Evolutionary conservation across 768 basidiomycete species (phyloP), one percentile per base, ranked within the genome.

Genomic region (Sistotremastrum suecicum): DNA sequence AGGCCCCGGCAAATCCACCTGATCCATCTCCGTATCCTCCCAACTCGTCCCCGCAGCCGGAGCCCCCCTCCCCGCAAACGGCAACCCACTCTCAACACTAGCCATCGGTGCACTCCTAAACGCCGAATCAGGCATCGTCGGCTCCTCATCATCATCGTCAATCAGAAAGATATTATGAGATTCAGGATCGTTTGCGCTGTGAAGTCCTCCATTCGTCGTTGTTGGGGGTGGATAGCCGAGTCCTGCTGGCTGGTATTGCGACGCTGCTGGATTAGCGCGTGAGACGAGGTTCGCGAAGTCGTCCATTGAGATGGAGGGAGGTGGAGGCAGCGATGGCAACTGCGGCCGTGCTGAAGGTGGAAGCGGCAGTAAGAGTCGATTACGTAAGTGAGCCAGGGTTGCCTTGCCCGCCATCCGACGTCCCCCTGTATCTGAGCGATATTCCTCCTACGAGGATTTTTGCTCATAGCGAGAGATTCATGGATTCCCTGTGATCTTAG

Each of bases 141-240:
- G n/a, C n/a, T n/a, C n/a, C n/a, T n/a, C n/a, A n/a, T n/a, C 60
- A 45, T 86, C 83, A 51, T 88, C 86, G 60, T 85, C 82, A 61
- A 89, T 20, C 20, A 89, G 60, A 89, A 89, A n/a, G 83, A 85
- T 62, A 89, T 86, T 63, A 89, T 67, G 48, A 70, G 60, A 58
- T 73, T 69, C 48, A 70, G 68, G 50, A 53, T 53, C 33, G 53
- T 32, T n/a, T 52, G 50, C 28, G 53, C 52, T 10, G 67, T 63
- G 38, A 59, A 55, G 60, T 69, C 62, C 50, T 60, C 59, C 58
- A 69, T 69, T 45, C 64, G 63, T 42, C 56, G 65, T 62, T 46
- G 63, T 58, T 39, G 74, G 66, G 31, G 80, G 79, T 10, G 80
- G 79, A 58, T 83, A 81, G 43, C 72, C 70, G 55, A 66, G 64